Percentiles rank a stretch among this genome's conserved stretches.
Evolutionary conservation across 73 alveolate genomes (phyloP).

Genomic region (Durusdinium trenchii): DNA sequence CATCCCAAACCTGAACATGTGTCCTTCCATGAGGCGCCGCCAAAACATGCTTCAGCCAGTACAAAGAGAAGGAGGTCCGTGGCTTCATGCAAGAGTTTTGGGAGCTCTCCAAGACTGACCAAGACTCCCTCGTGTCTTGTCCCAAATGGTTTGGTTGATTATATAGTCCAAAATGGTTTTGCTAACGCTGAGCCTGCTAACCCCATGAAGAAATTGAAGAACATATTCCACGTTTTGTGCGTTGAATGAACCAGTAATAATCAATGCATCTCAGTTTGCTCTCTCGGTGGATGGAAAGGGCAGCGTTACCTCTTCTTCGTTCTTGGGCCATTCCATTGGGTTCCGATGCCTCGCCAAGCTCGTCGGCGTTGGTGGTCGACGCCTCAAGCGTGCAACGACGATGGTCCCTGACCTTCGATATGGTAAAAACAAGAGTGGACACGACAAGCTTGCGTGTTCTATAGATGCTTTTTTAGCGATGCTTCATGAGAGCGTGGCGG

Average conservation of each 20-base stretch:
- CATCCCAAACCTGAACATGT: background rate
- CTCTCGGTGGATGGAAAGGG: background rate
- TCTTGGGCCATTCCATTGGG: background rate
- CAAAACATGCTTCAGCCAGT: background rate
- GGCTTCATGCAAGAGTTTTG: background rate
- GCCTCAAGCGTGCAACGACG: background rate
- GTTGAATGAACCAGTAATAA: background rate
- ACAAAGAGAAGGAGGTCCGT: background rate
- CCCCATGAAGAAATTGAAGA: too few species aligned
- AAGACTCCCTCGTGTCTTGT: constrained; percentile 1
- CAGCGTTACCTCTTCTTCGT: background rate
- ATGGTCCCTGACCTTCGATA: background rate
- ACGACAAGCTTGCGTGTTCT: background rate
- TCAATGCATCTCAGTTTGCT: background rate
- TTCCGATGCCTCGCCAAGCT: background rate
- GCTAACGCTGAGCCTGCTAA: too few species aligned
- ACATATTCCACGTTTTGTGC: too few species aligned
- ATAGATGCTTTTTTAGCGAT: background rate
- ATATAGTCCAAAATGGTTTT: too few species aligned
- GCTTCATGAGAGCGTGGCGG: background rate
- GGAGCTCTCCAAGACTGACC: background rate
- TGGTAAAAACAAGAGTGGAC: background rate
- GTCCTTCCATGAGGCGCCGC: background rate
- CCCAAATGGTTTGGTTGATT: too few species aligned
- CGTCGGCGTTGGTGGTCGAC: background rate